Evolutionary conservation across 2,329 filamentous ascomycete species (phyloP).

Genomic region (Neonectria faginata): DNA sequence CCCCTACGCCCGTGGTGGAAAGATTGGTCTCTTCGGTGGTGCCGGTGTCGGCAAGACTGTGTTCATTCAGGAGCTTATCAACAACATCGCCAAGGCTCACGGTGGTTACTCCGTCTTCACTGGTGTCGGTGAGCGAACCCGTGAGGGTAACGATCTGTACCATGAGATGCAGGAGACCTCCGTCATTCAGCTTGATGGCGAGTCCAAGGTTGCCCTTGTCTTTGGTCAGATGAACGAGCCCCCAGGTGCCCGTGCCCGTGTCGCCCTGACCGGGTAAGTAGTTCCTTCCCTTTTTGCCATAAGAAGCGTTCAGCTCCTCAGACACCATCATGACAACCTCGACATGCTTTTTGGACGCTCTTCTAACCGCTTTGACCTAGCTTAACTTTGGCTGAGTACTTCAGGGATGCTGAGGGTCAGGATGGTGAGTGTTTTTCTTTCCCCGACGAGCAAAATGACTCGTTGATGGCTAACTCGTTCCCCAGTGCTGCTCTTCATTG

Average conservation of each 20-base stretch:
- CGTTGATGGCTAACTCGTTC: conserved; percentile 16
- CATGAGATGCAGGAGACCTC: conserved; percentile 99
- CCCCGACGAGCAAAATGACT: background rate
- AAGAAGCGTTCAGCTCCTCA: background rate
- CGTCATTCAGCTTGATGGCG: conserved; percentile 99
- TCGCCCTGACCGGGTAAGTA: conserved; percentile 84
- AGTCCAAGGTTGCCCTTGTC: conserved; percentile 98
- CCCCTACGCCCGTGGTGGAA: conserved; percentile 99
- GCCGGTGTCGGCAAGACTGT: conserved; percentile 99
- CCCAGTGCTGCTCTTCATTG: conserved; percentile 96
- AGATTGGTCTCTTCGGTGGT: conserved; percentile 99
- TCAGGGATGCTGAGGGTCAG: conserved; percentile 82
- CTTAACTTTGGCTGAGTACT: conserved; percentile 83
- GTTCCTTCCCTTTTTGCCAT: background rate
- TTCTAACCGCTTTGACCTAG: conserved; percentile 14
- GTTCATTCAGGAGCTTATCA: conserved; percentile 99
- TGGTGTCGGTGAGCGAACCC: conserved; percentile 99
- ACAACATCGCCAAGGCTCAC: conserved; percentile 99
- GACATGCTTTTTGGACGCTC: conserved; percentile 12
- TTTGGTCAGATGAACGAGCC: conserved; percentile 99
- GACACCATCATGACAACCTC: conserved; percentile 14
- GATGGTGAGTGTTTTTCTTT: conserved; percentile 71
- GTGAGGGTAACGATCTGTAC: conserved; percentile 99
- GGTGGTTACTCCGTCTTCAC: conserved; percentile 99
- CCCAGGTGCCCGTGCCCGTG: conserved; percentile 99